phyloP scores from a whole-genome alignment of 352 stramenopile genomes.

The Elongisporangium prolatum region DNA sequence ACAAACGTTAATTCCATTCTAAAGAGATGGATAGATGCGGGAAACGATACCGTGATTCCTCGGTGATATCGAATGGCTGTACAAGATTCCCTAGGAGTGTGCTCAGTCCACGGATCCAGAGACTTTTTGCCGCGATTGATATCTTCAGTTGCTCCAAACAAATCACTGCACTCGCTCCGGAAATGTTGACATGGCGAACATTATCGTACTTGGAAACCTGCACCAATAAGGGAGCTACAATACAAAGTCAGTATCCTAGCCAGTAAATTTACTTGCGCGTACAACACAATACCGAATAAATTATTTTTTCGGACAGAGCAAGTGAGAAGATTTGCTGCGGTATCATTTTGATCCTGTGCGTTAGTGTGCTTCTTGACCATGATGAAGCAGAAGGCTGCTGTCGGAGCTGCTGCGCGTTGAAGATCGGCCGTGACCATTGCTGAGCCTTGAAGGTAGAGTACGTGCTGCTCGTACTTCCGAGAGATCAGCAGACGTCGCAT shows the following conservation, averaged over 20 bases:
- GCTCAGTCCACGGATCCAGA: slow-evolving; percentile 67
- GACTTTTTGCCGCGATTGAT: slow-evolving; percentile 64
- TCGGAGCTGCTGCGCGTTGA: slow-evolving; percentile 39
- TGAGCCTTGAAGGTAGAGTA: slow-evolving; percentile 73
- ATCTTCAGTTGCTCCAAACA: slow-evolving; percentile 76
- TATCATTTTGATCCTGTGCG: slow-evolving; percentile 59
- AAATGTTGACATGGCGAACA: slow-evolving; percentile 66
- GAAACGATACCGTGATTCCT: slow-evolving; percentile 49
- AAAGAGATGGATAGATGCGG: no score
- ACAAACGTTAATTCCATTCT: no score
- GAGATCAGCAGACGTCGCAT: slow-evolving; percentile 64
- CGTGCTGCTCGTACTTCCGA: slow-evolving; percentile 66
- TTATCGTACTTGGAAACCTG: slow-evolving; percentile 80
- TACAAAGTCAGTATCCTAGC: neutral
- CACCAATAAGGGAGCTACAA: slow-evolving; percentile 54
- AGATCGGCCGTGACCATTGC: slow-evolving; percentile 73
- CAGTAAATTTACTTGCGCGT: no score
- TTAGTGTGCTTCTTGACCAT: slow-evolving; percentile 70
- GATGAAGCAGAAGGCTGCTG: slow-evolving; percentile 63
- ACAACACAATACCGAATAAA: slow-evolving; percentile 55
- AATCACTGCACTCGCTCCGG: slow-evolving; percentile 57
- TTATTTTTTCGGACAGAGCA: slow-evolving; percentile 79
- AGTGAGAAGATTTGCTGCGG: slow-evolving; percentile 64
- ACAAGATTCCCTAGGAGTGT: slow-evolving; percentile 78
- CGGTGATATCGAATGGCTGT: slow-evolving; percentile 35